Base-by-base conservation (phyloP, 2,329 filamentous ascomycete species). In the Blastomyces parvus region DNA sequence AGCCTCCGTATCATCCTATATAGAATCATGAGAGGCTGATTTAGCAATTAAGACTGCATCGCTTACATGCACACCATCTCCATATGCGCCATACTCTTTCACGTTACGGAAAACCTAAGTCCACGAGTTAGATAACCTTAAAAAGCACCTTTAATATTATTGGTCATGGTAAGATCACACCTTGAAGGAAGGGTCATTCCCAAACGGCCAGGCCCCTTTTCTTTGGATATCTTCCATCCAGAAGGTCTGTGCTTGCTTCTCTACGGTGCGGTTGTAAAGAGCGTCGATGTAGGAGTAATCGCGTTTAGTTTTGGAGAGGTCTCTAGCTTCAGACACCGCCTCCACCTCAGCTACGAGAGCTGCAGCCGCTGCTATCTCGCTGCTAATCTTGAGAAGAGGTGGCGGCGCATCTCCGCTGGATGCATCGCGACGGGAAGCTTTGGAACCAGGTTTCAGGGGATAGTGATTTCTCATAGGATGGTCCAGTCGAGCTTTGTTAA, bases 401-500 rank as follows among this genome's bases (percentile, higher is more conserved):
- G 61, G 38, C 25, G 25, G 57, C 25, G 38, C 57, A 33, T 46
- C 57, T 30, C 46, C 17, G 30, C 55, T 48, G 56, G 30, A 27
- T 50, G 50, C 61, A 33, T 42, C 56, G 33, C 44, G 57, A n/a
- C 38, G n/a, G 1, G 30, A 40, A 38, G 22, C 9, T 30, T 52
- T 53, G 19, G 57, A 25, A 14, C 27, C 46, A 17, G 57, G 57
- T 8, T 61, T 52, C 3, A 44, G 13, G 7, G 19, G 36, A 50
- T 64, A 52, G 30, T 30, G n/a, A 53, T 64, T 61, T 42, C 52
- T 50, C n/a, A 50, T 7, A 11, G 62, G 59, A 17, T 58, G 25
- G 13, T 61, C 62, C 14, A 64, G 38, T 50, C 62, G 58, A 38
- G 62, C 62, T 59, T 62, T 62, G 50, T 62, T 62, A 30, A 53